Evolutionary conservation across 2,329 filamentous ascomycete genomes (phyloP), one percentile per base, ranked within the genome.

Genomic region (Cadophora sp.): DNA sequence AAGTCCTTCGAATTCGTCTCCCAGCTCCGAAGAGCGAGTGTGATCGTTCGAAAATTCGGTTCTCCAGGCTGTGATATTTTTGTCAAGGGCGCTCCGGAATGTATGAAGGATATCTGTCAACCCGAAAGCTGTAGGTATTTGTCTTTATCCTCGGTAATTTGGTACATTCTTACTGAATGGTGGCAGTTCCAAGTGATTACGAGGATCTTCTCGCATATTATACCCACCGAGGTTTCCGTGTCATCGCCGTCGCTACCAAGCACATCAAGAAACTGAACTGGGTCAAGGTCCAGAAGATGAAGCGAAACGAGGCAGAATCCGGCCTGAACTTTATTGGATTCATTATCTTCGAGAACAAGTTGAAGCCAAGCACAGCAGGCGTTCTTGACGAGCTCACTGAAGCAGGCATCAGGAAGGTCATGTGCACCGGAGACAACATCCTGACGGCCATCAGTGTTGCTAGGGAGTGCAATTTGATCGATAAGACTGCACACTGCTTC

Each of bases 371-470:
- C 24, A 97, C 95, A 0, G 86, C 92, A 1, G 86, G 86, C 1
- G 92, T 97, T 40, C 88, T 99, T 29, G 86, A 91, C 66, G 94
- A 98, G 80, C 85, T 99, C 3, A 86, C 88, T 37, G 84, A 91
- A 63, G 95, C 97, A 8, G 92, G 92, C 66, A 97, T 99, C 73
- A 89, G 93, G 43, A 91, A 92, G 31, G 89, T 97, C 62, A 99
- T 99, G 96, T 97, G 97, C 71, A 99, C 96, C 0, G 96, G 96
- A 34, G 96, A 99, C 83, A 99, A 99, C 74, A 98, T 98, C 71
- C 82, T 98, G 65, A 99, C 96, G 11, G 96, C 96, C 26, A 94
- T 99, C 76, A 97, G 94, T 75, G 96, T 99, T 65, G 95, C 94
- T 3, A 87, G 94, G 74, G 94, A 98, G 76, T 97, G 94, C 79